Evolutionary conservation across 345 rosid species (phyloP).

Genomic region (Cardamine chenopodiifolia): DNA sequence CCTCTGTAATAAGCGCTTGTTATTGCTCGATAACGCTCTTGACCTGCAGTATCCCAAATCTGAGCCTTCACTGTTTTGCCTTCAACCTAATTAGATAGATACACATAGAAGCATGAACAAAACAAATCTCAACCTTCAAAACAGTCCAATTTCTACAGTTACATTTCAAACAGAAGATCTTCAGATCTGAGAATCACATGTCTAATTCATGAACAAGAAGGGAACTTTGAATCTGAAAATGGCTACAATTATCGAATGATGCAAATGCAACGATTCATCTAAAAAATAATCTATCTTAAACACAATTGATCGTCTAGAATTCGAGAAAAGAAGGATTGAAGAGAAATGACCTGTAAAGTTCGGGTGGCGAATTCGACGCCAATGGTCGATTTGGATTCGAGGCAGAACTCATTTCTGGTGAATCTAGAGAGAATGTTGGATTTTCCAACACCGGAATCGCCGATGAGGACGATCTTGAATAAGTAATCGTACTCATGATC

Average conservation of each 20-base stretch:
- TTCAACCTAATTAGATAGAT: constrained; percentile 50
- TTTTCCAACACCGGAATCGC: constrained; percentile 81
- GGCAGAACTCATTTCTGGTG: constrained; percentile 67
- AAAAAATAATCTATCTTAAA: too few species aligned
- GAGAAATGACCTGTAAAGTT: constrained; percentile 54
- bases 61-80: constrained; percentile 85
- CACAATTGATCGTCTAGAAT: not conserved
- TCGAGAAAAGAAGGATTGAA: not conserved
- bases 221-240: too few species aligned
- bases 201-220: constrained; percentile 1
- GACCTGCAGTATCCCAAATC: constrained; percentile 90
- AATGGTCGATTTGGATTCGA: constrained; percentile 76
- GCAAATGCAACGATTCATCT: not conserved
- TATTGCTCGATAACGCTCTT: constrained; percentile 79
- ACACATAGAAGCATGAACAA: constrained; percentile 8
- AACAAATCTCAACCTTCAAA: not conserved
- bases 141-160: not conserved
- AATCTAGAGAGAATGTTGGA: constrained; percentile 77
- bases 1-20: constrained; percentile 83
- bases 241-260: not conserved
- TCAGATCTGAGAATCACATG: constrained; percentile 19
- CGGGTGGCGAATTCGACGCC: constrained; percentile 78
- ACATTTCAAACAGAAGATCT: not conserved
- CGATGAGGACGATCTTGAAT: constrained; percentile 78
- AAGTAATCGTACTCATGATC: constrained; percentile 72